A percentile compares a stretch with the other conserved stretches of the same genome.
phyloP scores from a whole-genome alignment of 805 yeast genomes.

The Suhomyces canberraensis region DNA sequence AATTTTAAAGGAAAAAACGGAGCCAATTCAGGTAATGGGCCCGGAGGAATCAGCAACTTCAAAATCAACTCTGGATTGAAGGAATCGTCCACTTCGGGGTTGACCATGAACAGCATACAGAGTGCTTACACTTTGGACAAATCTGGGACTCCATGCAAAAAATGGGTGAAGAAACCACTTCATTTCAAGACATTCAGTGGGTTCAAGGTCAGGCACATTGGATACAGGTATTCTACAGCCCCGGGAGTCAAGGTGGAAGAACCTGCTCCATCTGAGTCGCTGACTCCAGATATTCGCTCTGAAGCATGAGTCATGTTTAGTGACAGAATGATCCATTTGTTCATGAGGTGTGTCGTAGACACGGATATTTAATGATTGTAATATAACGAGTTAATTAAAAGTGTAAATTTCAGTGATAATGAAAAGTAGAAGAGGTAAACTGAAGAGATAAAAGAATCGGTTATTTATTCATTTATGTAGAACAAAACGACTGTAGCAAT shows the following conservation, averaged over 20 bases:
- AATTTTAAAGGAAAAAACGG: conserved; percentile 9
- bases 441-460: too few species aligned
- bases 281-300: conserved; percentile 1
- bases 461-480: too few species aligned
- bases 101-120: conserved; percentile 32
- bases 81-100: conserved; percentile 40
- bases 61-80: conserved; percentile 39
- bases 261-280: neutral
- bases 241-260: conserved; percentile 5
- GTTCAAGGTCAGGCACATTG: conserved; percentile 29
- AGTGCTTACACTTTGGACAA: conserved; percentile 31
- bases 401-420: too few species aligned
- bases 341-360: too few species aligned
- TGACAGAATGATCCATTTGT: too few species aligned
- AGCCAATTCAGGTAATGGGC: conserved; percentile 4
- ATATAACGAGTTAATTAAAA: too few species aligned
- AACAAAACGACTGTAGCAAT: too few species aligned
- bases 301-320: too few species aligned
- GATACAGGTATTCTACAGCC: conserved; percentile 18
- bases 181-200: conserved; percentile 44
- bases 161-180: conserved; percentile 33
- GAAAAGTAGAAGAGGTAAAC: too few species aligned
- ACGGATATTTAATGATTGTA: too few species aligned
- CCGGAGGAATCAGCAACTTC: conserved; percentile 15
- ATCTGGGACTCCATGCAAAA: conserved; percentile 31